Base-by-base conservation (phyloP, 495 filamentous ascomycete species). In the Penicillium argentinense region DNA sequence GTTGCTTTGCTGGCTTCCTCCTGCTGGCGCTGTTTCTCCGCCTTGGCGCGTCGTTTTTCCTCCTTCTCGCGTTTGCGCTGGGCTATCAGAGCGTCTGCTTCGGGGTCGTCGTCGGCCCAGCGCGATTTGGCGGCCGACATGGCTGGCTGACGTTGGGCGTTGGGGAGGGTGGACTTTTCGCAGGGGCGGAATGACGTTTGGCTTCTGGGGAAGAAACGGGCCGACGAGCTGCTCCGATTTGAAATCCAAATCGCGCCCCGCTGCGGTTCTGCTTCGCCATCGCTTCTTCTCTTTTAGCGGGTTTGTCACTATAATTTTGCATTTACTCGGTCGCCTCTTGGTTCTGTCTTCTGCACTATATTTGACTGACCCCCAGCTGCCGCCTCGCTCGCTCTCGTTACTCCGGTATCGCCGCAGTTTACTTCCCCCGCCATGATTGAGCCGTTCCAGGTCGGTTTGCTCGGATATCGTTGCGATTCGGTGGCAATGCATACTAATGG, bases 1-100 rank as follows among this genome's bases (percentile, higher is more conserved):
- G 46, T 47, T 50, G 67, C 67, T 47, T 64, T 72, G 41, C 39
- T 54, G 34, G 78, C 75, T 49, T 81, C 79, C 56, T 91, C 84
- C 21, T 80, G 76, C 54, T 82, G 83, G 55, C 84, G 85, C 56
- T 89, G 86, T 63, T 88, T 91, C 52, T 88, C 86, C n/a, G 82
- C 87, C 64, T 95, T 97, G 23, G 82, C 69, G 39, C 85, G 84
- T 67, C 85, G 89, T 72, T 91, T 95, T 47, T 88, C 83, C 63
- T 96, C 92, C 68, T 95, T 96, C 58, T 95, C 91, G 53, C 78
- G 77, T 71, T 88, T 95, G 30, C 80, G 76, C 57, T 85, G 81
- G 13, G 84, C 86, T 51, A 88, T 77, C 36, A 83, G 69, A 13
- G 79, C 86, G 19, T 82, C 79, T 45, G 92, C 87, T 51, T 89